These are phyloP conservation scores for Zhuliangozyma parablackwelliae DNA, from an alignment of 1,139 yeast genomes.

Conservation along the genomic window DNA sequence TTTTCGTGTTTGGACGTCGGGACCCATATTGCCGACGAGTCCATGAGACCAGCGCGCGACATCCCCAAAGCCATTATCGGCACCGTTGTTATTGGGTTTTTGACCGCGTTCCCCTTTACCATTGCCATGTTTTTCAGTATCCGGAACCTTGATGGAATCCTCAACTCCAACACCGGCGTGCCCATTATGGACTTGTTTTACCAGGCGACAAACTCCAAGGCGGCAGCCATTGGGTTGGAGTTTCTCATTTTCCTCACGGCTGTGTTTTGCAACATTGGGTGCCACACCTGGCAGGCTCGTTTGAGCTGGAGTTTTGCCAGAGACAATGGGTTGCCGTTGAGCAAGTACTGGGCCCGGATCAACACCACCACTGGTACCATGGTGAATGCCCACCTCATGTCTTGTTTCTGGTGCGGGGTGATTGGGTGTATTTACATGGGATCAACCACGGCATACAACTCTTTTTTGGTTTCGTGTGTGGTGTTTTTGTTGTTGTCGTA, in stretches of 20 bases:
- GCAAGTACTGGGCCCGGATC: constrained; percentile 29
- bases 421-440: constrained; percentile 41
- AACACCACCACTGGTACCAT: constrained; percentile 30
- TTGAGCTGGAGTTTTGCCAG: constrained; percentile 76
- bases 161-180: constrained; percentile 49
- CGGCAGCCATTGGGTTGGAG: constrained; percentile 59
- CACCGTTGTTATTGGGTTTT: constrained; percentile 62
- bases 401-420: constrained; percentile 31
- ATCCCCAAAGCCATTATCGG: constrained; percentile 62
- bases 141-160: constrained; percentile 43
- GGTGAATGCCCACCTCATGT: constrained; percentile 32
- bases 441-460: constrained; percentile 39
- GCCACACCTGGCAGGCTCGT: constrained; percentile 76
- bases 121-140: constrained; percentile 63
- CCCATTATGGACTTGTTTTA: constrained; percentile 61
- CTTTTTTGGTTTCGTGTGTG: constrained; percentile 36
- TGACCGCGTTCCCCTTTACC: constrained; percentile 55
- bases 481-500: constrained; percentile 33
- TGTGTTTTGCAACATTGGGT: constrained; percentile 64
- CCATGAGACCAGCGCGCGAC: constrained; percentile 51
- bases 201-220: constrained; percentile 52
- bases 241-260: constrained; percentile 57
- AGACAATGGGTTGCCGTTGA: constrained; percentile 47
- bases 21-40: constrained; percentile 69
- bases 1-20: constrained; percentile 68